These are phyloP conservation scores for Microdochium trichocladiopsis DNA, from an alignment of 2,329 filamentous ascomycete genomes.

Conservation along the genomic window DNA sequence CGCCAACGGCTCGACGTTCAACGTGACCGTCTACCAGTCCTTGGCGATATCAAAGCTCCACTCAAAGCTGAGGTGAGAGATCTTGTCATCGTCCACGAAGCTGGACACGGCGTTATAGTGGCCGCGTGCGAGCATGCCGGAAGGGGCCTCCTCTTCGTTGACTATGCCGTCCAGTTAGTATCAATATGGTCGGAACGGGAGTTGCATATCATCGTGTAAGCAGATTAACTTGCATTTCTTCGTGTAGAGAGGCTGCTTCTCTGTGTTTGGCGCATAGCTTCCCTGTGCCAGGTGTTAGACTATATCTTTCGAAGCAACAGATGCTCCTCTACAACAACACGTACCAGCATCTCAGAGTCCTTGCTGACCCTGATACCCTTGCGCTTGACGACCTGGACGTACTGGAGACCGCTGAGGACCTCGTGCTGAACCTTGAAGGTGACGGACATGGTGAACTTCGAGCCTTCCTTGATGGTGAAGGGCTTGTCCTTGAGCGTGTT, in stretches of 20 bases:
- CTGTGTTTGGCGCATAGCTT: conserved; percentile 88
- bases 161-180: conserved; percentile 45
- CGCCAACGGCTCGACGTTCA: not conserved
- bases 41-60: conserved; percentile 97
- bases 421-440: conserved; percentile 95
- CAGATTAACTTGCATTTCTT: conserved; percentile 72
- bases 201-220: too few relatives aligned
- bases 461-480: conserved; percentile 96
- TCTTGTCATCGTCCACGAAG: conserved; percentile 93
- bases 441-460: conserved; percentile 89
- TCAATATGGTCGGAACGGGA: conserved; percentile 3
- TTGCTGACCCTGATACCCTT: conserved; percentile 84
- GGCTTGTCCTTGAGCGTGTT: conserved; percentile 79
- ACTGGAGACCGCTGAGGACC: conserved; percentile 90
- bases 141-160: conserved; percentile 84
- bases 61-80: conserved; percentile 83
- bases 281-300: conserved; percentile 47
- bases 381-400: conserved; percentile 88
- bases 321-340: conserved; percentile 21
- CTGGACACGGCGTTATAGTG: conserved; percentile 84
- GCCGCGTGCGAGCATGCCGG: conserved; percentile 82
- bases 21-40: conserved; percentile 62
- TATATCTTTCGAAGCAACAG: not conserved
- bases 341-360: conserved; percentile 95
- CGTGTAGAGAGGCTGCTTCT: conserved; percentile 75